These are phyloP conservation scores for Fraxinus latifolia DNA, from an alignment of 305 asterid species.

Conservation along the genomic window DNA sequence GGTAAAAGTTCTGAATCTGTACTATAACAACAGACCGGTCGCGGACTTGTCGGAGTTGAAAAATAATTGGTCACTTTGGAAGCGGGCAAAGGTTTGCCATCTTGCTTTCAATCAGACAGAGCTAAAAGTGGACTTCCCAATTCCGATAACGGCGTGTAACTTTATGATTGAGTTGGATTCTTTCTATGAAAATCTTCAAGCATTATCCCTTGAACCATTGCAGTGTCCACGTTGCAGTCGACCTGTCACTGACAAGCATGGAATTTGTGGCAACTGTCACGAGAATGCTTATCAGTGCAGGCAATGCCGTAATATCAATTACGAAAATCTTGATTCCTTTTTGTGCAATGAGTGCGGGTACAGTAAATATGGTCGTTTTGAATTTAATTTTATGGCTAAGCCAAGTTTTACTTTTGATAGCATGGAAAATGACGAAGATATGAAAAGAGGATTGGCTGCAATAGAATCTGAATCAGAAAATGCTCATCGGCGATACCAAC, in stretches of 20 bases:
- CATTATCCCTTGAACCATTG: constrained; percentile 95
- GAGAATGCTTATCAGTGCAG: constrained; percentile 99
- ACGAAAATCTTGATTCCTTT: constrained; percentile 96
- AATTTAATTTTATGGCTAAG: constrained; percentile 96
- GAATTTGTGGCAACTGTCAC: constrained; percentile 92
- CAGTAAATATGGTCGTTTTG: constrained; percentile 98
- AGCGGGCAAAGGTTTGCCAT: constrained; percentile 96
- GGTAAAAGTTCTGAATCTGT: constrained; percentile 97
- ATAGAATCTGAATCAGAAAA: constrained; percentile 97
- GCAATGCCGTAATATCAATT: constrained; percentile 98
- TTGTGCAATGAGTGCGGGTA: constrained; percentile 98
- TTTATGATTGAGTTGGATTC: constrained; percentile 99
- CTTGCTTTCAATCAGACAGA: constrained; percentile 94
- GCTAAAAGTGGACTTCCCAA: constrained; percentile 91
- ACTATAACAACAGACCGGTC: constrained; percentile 96
- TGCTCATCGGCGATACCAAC: constrained; percentile 98
- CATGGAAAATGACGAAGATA: constrained; percentile 99
- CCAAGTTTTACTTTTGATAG: constrained; percentile 96
- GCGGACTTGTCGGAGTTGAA: constrained; percentile 95
- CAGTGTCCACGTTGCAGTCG: constrained; percentile 99
- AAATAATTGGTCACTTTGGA: constrained; percentile 97
- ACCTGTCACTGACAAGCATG: constrained; percentile 95
- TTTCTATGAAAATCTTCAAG: constrained; percentile 97
- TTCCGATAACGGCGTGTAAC: constrained; percentile 96
- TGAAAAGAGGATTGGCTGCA: constrained; percentile 94